Base-by-base conservation (phyloP, 2,329 filamentous ascomycete species). In the Neoscytalidium dimidiatum region DNA sequence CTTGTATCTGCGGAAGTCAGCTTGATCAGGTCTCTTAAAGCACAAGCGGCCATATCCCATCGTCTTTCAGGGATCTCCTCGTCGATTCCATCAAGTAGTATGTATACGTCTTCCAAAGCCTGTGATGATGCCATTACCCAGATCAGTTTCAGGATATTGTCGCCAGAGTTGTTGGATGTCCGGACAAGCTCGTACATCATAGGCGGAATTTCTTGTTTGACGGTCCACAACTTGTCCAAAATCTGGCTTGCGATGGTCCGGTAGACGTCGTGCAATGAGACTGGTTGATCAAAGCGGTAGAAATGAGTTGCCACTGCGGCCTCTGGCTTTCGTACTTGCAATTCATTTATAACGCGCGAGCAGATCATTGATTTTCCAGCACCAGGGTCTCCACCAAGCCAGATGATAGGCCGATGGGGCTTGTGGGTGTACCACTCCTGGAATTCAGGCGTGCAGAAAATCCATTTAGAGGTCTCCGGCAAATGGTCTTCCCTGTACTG, bases 321-420 rank as follows among this genome's bases (percentile, higher is more conserved):
- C 2, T 21, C 19, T 14, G 29, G 53, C 3, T 26, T n/a, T 17
- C 17, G 11, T 8, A 38, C 38, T 49, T 53, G 49, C 26, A 53
- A 19, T 21, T 49, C 33, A 13, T 49, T 13, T 5, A 56, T 38
- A 8, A 62, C 31, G 13, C 33, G 48, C 13, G 56, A 60, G 29
- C 64, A 65, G 21, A 62, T 33, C 23, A 65, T 56, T 7, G 64
- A 56, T 41, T 65, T 65, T 3, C 64, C 64, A 5, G 53, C 57
- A 1, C 64, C 64, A 4, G 46, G 56, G 9, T 26, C 33, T 8
- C 41, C 64, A 9, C 28, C 62, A 7, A 65, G 57, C 64, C 64
- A 65, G 21, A 65, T 4, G 11, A 48, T 52, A 5, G 53, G 57
- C 26, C 26, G 48, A 19, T n/a, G 38, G 9, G 56, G 9, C 2